Percentiles rank a stretch among this genome's conserved stretches.
These are phyloP conservation scores for Pseudopyricularia cyperi DNA, from an alignment of 2,329 filamentous ascomycete species.

Conservation along the genomic window DNA sequence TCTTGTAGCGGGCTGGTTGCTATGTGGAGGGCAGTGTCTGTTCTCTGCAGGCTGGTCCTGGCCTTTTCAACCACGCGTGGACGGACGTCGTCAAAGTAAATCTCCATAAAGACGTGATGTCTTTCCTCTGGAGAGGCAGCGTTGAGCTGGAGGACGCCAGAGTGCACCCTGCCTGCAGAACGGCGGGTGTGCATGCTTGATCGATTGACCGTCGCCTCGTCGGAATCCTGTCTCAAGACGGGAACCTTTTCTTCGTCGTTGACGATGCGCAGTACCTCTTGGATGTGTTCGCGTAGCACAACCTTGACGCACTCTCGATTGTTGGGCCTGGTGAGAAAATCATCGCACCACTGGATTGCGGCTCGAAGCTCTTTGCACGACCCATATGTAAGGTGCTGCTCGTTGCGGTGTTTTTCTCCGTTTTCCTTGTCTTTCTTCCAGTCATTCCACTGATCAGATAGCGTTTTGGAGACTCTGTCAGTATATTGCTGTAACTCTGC, in stretches of 20 bases:
- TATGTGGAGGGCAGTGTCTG: neutral
- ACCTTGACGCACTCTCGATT: slow-evolving; percentile 25
- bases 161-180: neutral
- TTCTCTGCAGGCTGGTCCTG: slow-evolving; percentile 8
- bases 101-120: slow-evolving; percentile 35
- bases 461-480: slow-evolving; percentile 1
- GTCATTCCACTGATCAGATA: neutral
- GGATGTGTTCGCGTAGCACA: slow-evolving; percentile 35
- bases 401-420: slow-evolving; percentile 2
- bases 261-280: slow-evolving; percentile 31
- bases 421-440: slow-evolving; percentile 1
- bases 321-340: slow-evolving; percentile 19
- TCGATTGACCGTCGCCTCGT: neutral
- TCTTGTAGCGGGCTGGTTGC: neutral
- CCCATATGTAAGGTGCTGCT: slow-evolving; percentile 16
- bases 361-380: slow-evolving; percentile 25
- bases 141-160: slow-evolving; percentile 30
- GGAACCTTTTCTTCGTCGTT: slow-evolving; percentile 21
- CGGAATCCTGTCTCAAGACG: neutral
- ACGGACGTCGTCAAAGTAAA: slow-evolving; percentile 35
- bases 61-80: slow-evolving; percentile 20
- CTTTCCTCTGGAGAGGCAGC: slow-evolving; percentile 32
- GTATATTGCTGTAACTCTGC: slow-evolving; percentile 4
- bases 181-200: slow-evolving; percentile 1
- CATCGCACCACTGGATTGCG: slow-evolving; percentile 27